These are phyloP conservation scores for Panicum virgatum DNA, from an alignment of 202 grass and related monocot species.

Conservation along the genomic window DNA sequence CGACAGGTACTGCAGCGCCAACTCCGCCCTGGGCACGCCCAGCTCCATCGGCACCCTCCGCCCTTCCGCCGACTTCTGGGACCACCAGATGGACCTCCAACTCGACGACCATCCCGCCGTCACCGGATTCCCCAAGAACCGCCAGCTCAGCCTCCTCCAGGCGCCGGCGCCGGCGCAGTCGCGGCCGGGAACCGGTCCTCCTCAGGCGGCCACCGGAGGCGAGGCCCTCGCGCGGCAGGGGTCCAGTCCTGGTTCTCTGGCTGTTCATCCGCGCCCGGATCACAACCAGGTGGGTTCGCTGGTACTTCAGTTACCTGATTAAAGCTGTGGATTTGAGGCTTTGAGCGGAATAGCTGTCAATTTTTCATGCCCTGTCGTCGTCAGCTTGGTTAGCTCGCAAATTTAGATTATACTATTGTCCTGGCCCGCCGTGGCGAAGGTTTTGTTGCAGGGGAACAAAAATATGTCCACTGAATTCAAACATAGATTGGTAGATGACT, in stretches of 20 bases:
- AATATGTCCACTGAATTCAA: neutral
- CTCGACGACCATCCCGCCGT: conserved; percentile 37
- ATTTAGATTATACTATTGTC: neutral
- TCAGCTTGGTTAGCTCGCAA: neutral
- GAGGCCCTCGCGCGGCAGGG: conserved; percentile 11
- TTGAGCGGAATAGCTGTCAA: neutral
- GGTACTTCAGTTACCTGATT: neutral
- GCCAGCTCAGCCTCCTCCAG: conserved; percentile 39
- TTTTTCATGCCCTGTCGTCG: neutral
- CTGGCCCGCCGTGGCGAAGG: neutral
- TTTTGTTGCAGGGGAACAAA: neutral
- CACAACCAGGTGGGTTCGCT: conserved; percentile 36
- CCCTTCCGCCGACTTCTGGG: conserved; percentile 58
- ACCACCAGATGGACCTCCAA: conserved; percentile 58
- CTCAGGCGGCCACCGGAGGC: neutral
- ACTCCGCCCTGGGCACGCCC: conserved; percentile 56
- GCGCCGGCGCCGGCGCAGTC: neutral
- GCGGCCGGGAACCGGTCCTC: conserved; percentile 2
- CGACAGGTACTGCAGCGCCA: conserved; percentile 77
- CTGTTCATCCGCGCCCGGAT: conserved; percentile 17
- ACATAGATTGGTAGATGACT: neutral
- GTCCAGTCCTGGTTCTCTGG: conserved; percentile 20
- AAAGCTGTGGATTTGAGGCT: conserved; percentile 20
- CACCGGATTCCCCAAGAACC: conserved; percentile 36
- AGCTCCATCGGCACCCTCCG: conserved; percentile 54